These are phyloP conservation scores for Protostelium mycophagum DNA, from an alignment of 78 protist genomes.

Conservation along the genomic window DNA sequence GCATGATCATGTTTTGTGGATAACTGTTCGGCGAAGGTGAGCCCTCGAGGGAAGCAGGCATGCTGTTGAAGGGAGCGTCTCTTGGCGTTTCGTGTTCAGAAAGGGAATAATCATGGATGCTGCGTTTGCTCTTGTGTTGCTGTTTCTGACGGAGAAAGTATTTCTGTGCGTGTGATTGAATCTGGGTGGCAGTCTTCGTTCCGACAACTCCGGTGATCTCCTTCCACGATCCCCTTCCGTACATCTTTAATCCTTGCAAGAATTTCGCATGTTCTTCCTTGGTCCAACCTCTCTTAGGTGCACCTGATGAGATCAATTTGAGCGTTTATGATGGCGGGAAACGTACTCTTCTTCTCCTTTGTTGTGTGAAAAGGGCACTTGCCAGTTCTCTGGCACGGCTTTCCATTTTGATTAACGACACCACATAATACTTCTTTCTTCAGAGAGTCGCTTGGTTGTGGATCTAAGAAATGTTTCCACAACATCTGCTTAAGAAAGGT, in stretches of 20 bases:
- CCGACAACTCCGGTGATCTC: conserved; percentile 48
- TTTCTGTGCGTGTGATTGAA: conserved; percentile 76
- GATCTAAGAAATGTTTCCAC: not conserved
- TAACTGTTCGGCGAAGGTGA: too few species aligned
- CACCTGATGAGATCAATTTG: not conserved
- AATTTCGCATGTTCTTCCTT: conserved; percentile 62
- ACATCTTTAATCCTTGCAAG: conserved; percentile 42
- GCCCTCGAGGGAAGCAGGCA: too few species aligned
- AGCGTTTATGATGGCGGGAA: not conserved
- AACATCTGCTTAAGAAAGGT: not conserved
- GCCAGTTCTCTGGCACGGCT: not conserved
- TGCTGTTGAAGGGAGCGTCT: too few species aligned
- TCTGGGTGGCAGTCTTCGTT: conserved; percentile 65
- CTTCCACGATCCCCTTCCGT: conserved; percentile 71
- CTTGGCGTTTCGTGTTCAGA: conserved; percentile 22
- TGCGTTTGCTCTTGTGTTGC: conserved; percentile 35
- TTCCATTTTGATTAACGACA: not conserved
- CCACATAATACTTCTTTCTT: not conserved
- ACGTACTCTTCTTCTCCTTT: not conserved
- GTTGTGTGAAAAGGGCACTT: not conserved
- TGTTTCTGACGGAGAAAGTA: conserved; percentile 69
- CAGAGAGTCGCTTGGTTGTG: not conserved
- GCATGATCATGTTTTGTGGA: too few species aligned
- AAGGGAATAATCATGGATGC: conserved; percentile 66
- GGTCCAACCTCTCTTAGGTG: conserved; percentile 49